Percentiles rank a stretch among this genome's conserved stretches.
Evolutionary conservation across 2,329 filamentous ascomycete genomes (phyloP).

Genomic region (Aspergillus felis): DNA sequence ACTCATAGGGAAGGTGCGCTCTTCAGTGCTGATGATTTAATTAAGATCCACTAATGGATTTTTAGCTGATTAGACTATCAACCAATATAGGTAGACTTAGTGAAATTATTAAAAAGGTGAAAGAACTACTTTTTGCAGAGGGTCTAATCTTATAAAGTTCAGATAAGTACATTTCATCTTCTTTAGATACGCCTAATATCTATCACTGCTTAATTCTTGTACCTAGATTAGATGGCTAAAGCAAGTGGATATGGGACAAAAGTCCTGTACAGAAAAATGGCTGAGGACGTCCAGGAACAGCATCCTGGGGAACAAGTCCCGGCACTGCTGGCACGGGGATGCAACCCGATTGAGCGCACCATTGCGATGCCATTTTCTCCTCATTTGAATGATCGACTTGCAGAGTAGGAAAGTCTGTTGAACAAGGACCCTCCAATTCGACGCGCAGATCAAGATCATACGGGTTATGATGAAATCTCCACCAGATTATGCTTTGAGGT

Average conservation of each 20-base stretch:
- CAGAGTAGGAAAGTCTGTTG: not conserved
- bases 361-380: not conserved
- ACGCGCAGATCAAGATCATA: not conserved
- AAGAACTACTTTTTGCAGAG: too few species aligned
- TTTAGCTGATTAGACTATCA: too few species aligned
- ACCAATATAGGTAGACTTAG: too few species aligned
- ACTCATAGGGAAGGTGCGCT: too few species aligned
- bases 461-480: not conserved
- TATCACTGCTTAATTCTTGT: too few species aligned
- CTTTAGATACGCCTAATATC: too few species aligned
- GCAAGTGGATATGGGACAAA: not conserved
- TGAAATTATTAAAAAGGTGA: too few species aligned
- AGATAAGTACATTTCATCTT: too few species aligned
- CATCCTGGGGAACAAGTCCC: not conserved
- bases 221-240: not conserved
- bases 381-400: not conserved
- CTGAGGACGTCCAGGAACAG: not conserved
- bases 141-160: too few species aligned
- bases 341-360: slow-evolving; percentile 4
- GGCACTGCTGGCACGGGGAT: slow-evolving; percentile 7
- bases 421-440: not conserved
- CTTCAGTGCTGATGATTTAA: too few species aligned
- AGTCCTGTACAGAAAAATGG: not conserved
- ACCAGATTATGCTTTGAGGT: not conserved
- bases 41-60: too few species aligned